Base-by-base conservation (phyloP, 177 flowering plant genomes). In the Telopea speciosissima region DNA sequence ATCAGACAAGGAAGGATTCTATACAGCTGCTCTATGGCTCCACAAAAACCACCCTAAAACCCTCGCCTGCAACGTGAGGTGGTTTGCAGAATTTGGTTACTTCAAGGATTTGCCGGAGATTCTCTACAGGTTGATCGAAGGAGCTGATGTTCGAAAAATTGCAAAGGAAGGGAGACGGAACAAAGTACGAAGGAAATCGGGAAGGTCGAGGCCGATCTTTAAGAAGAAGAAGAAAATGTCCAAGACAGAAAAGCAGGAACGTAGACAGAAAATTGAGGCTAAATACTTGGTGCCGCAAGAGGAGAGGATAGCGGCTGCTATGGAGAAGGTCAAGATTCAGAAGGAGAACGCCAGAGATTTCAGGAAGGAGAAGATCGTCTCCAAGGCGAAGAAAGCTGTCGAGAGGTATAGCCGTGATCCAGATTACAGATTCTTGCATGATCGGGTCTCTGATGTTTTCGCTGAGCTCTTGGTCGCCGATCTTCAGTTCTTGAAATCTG, bases 1-100 rank as follows among this genome's bases (percentile, higher is more conserved):
- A 68, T 82, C 89, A 0, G 87, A 87, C 68, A 87, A 82, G 52
- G 87, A 87, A 40, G 84, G 88, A 3, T 88, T 84, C 74, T 82
- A 88, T 67, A 70, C 84, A 33, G 84, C 86, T 13, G 87, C 86
- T n/a, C 33, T 84, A 2, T 88, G 90, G 89, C 86, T 87, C n/a
- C 81, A 82, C 78, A 21, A 71, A 12, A 42, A 70, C 74, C 89
- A 85, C 67, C 89, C 92, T 8, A 36, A 36, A 36, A 84, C 89
- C 60, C 80, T 88, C 0, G 85, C 88, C 3, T 56, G 72, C 31
- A 87, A 88, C 66, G 62, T 84, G 8, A 65, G 66, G 42, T 40
- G 71, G 5, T 25, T 88, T 33, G 83, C 85, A 4, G 73, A 81
- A 0, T 85, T 87, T 31, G 90, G 92, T 0, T 88, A 87, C 74